Base-by-base conservation (phyloP, 176 grass and related monocot genomes). In the Lolium perenne region DNA sequence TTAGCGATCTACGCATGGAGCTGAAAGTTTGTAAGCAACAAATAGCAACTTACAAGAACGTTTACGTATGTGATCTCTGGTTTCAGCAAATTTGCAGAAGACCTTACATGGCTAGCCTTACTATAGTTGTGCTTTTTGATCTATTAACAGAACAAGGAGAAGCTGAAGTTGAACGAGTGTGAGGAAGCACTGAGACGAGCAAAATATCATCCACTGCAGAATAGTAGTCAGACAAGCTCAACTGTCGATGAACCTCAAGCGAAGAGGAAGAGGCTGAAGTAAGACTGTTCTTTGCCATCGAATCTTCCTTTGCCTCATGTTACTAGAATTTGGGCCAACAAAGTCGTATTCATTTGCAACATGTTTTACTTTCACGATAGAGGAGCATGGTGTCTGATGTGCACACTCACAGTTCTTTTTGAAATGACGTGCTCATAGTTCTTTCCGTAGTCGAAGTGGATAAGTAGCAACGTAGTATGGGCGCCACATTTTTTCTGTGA, bases 11-110 rank as follows among this genome's bases (percentile, higher is more conserved):
- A 59, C 89, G 83, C 68, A 99, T 99, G 97, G 94, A 99, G 46
- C 76, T 93, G 78, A 92, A 90, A 96, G 94, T 99, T 89, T 99
- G 97, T 91, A 94, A 90, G 97, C 94, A 96, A 94, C 92, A 99
- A 86, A 91, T 96, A 84, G 80, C 56, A 77, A 88, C 80, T 67
- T 91, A 86, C 85, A 90, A 89, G 62, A 95, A 92, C 51, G 54
- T 26, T 57, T 94, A 99, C 71, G 97, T 99, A 96, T 94, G 97
- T 80, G 58, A 86, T 79, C 71, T 84, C 84, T 12, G 12, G 9
- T 80, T 84, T 80, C 43, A 60, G 15, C 73, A 64, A 26, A 84
- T 74, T 76, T 74, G 38, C 29, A 23, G 82, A 17, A 49, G 58
- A 26, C 21, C 20, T 51, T 13, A 64, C 85, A 62, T 71, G 40